Evolutionary conservation across 2,329 filamentous ascomycete species (phyloP), one percentile per base, ranked within the genome.

Genomic region (Ilyonectria mors-panacis): DNA sequence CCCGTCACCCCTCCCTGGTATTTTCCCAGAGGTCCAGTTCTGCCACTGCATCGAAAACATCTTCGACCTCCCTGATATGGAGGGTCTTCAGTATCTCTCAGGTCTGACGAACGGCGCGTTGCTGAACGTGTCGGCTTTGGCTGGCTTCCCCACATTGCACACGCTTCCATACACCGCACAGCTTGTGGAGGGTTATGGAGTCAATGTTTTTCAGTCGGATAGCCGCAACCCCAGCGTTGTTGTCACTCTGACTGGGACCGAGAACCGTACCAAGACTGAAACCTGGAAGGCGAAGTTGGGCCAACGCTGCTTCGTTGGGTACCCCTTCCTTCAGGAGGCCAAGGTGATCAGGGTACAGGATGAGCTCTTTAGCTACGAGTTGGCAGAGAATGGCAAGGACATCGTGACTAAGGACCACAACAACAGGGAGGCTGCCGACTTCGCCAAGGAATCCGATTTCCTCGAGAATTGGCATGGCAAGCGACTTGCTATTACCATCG

Each of bases 141-240:
- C 96, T 64, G 96, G 96, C 4, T 99, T 99, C 79, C 96, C 96
- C 6, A 96, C 92, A 70, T 82, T 99, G 75, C 93, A 95, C 71
- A 96, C 93, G 2, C 83, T 99, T 45, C 93, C 94, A 0, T 95
- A 96, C 79, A 91, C 90, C 67, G 96, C 94, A 2, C 88, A 90
- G 63, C 85, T 98, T 21, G 76, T 84, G 9, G 79, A 82, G 54
- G 93, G 91, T 9, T 97, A 97, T 72, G 94, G 94, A 2, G 93
- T 99, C 68, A 96, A 92, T 70, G 94, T 99, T 37, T 99, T 99
- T 84, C 94, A 97, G 78, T 91, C 95, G 74, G 96, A 98, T 73
- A 98, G 95, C 78, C 92, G 94, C 56, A 98, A 98, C 77, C 95
- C 98, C 80, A 99, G 95, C 80, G 95, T 98, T 90, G 89, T 98